phyloP scores from a whole-genome alignment of 352 stramenopile genomes.

The Phytophthora sp. region DNA sequence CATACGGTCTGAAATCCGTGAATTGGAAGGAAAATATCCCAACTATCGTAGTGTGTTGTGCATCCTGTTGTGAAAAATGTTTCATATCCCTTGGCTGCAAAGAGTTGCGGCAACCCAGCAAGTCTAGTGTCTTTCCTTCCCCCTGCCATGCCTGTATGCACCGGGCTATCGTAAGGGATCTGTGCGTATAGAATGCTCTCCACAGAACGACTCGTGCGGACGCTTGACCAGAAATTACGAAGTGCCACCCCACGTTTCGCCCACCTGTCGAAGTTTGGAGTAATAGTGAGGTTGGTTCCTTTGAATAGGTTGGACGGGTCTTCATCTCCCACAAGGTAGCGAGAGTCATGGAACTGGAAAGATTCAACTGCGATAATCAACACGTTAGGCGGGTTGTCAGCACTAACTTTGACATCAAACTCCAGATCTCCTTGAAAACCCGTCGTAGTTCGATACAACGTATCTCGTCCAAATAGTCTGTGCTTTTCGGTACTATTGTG shows the following conservation, averaged over 20 bases:
- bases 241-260: conserved; percentile 49
- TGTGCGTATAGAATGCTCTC: conserved; percentile 56
- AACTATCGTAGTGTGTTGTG: conserved; percentile 48
- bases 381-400: conserved; percentile 45
- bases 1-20: conserved; percentile 58
- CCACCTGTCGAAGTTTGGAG: conserved; percentile 51
- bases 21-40: conserved; percentile 41
- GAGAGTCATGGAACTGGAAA: conserved; percentile 52
- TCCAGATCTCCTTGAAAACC: conserved; percentile 46
- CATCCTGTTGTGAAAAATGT: conserved; percentile 47
- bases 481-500: conserved; percentile 43
- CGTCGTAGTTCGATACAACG: conserved; percentile 40
- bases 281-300: conserved; percentile 30
- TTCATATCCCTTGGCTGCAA: conserved; percentile 55
- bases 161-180: conserved; percentile 41
- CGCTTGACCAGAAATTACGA: conserved; percentile 61
- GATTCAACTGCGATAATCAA: conserved; percentile 53
- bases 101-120: conserved; percentile 47
- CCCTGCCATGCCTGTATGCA: conserved; percentile 28
- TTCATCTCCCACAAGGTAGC: conserved; percentile 46
- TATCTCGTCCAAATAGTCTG: conserved; percentile 34
- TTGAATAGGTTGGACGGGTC: conserved; percentile 36
- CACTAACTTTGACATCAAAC: conserved; percentile 44
- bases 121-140: conserved; percentile 25
- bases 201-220: conserved; percentile 48